Evolutionary conservation across 2,329 filamentous ascomycete genomes (phyloP), one percentile per base, ranked within the genome.

Genomic region (Pezicula radicicola): DNA sequence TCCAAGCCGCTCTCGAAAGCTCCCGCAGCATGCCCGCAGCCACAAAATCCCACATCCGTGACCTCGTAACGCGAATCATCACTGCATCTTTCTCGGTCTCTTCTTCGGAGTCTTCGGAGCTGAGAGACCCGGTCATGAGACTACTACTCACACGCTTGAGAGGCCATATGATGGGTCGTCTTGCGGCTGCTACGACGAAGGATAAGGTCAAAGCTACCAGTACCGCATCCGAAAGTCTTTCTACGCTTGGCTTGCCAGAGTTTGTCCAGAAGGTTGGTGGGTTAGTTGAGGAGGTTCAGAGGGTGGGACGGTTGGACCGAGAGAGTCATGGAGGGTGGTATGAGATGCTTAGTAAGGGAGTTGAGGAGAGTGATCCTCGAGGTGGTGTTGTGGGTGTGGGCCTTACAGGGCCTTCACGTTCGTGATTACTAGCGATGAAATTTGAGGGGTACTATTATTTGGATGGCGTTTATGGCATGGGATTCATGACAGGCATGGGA

Each of bases 171-270:
- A 74, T 88, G 21, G 75, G 75, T 3, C 78, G 88, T 16, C 71
- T 91, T 28, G 77, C 80, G 40, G 84, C 87, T 4, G 80, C 76
- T 21, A 88, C 84, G 48, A 81, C 84, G 4, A 85, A 79, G 47
- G 88, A 91, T 63, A 84, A 88, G 61, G 83, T 88, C 52, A 82
- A 83, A 60, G 85, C 83, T 12, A 84, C 85, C 0, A 88, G 81
- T 60, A 83, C 78, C 0, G 87, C 86, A 0, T 82, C 81, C 10
- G 88, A 91, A 67, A 84, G 81, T 52, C 75, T 92, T 7, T 85
- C 86, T 0, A 78, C 79, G 2, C 76, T 88, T 16, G 88, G 88
- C 0, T 70, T 92, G 51, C 84, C 84, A 0, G 88, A 92, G 68
- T 91, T 91, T 65, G 84, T 87, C 15, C 79, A 81, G 27, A 81